Evolutionary conservation across 192 early-diverging fungal genomes (phyloP).

Genomic region (Powellomyces hirtus): DNA sequence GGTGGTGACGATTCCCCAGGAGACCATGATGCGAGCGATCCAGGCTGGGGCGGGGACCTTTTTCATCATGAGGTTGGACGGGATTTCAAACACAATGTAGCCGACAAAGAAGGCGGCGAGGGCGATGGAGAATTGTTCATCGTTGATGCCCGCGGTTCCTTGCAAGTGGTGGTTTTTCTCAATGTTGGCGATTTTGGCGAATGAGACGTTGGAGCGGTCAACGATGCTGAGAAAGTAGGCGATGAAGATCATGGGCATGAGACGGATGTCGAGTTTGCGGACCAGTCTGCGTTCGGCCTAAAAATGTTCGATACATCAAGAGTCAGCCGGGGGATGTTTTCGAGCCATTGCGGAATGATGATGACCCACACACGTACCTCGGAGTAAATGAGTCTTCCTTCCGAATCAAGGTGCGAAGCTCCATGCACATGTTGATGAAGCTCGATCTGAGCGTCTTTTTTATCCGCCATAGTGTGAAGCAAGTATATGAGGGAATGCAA

Average conservation of each 20-base stretch:
- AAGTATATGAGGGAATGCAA: too few species aligned
- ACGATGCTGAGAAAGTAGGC: conserved; percentile 28
- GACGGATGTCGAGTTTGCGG: conserved; percentile 9
- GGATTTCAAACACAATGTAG: conserved; percentile 76
- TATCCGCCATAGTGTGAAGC: too few species aligned
- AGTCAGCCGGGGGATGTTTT: too few species aligned
- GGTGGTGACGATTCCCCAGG: conserved; percentile 54
- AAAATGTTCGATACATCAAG: too few species aligned
- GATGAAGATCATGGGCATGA: conserved; percentile 27
- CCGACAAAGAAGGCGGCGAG: conserved; percentile 69
- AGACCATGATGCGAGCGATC: conserved; percentile 46
- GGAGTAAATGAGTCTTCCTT: too few species aligned
- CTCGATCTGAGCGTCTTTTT: too few species aligned
- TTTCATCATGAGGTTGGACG: conserved; percentile 73
- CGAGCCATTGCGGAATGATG: too few species aligned
- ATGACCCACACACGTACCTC: too few species aligned
- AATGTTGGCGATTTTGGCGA: conserved; percentile 20
- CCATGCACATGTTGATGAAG: too few species aligned
- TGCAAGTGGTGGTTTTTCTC: conserved; percentile 3
- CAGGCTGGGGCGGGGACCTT: conserved; percentile 58
- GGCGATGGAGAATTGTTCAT: conserved; percentile 55
- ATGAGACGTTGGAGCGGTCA: conserved; percentile 29
- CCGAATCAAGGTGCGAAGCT: too few species aligned
- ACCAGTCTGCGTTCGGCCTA: background rate
- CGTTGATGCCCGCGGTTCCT: conserved; percentile 22